phyloP scores from a whole-genome alignment of 345 rosid species.

The Lepidium sativum region DNA sequence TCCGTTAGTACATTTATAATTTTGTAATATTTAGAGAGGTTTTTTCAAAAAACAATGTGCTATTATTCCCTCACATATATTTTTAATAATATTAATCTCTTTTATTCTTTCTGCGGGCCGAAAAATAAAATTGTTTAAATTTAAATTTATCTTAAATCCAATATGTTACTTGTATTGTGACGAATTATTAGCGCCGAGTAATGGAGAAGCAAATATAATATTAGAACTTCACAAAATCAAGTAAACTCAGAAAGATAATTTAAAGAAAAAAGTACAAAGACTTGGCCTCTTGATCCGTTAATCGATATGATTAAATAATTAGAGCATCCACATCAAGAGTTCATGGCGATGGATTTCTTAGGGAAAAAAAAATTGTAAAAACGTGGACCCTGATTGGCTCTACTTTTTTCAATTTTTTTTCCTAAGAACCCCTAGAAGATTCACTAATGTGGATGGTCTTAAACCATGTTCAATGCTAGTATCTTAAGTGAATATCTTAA shows the following conservation, averaged over 20 bases:
- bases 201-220: conserved; percentile 19
- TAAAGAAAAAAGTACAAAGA: conserved; percentile 21
- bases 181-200: conserved; percentile 13
- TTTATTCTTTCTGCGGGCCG: neutral
- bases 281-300: conserved; percentile 16
- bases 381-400: too few species aligned
- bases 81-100: neutral
- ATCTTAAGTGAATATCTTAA: too few species aligned
- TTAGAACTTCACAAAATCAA: conserved; percentile 21
- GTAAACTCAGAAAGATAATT: conserved; percentile 24
- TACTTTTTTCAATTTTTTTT: too few species aligned
- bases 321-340: too few species aligned
- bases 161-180: neutral
- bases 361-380: too few species aligned
- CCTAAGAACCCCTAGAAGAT: too few species aligned
- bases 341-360: too few species aligned
- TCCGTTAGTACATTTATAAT: neutral
- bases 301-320: neutral
- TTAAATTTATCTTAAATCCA: neutral
- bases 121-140: neutral
- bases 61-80: neutral
- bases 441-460: too few species aligned
- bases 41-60: neutral
- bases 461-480: too few species aligned
- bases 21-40: neutral